phyloP scores from a whole-genome alignment of 495 filamentous ascomycete species.

The Penicillium cinerascens region DNA sequence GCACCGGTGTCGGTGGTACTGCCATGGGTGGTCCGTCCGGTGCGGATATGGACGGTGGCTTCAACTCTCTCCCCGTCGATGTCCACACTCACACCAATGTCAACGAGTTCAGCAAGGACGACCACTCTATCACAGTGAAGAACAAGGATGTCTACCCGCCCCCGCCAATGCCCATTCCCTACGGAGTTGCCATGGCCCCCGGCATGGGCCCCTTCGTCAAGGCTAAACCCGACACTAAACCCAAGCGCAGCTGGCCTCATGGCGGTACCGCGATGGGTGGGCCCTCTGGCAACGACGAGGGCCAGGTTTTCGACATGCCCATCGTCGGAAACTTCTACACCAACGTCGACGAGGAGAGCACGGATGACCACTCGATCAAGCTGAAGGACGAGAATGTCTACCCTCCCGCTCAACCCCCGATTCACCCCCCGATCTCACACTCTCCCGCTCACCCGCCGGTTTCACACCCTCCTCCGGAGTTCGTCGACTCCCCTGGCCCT shows the following conservation, averaged over 20 bases:
- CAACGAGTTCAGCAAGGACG: constrained; percentile 26
- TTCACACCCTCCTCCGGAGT: not conserved
- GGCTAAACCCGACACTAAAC: too few species aligned
- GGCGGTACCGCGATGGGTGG: constrained; percentile 25
- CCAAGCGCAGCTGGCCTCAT: constrained; percentile 1
- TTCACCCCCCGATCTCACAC: too few species aligned
- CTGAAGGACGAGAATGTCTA: constrained; percentile 22
- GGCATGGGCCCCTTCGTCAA: constrained; percentile 19
- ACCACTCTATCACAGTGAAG: constrained; percentile 27
- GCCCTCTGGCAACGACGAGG: constrained; percentile 28
- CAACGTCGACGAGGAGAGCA: constrained; percentile 15
- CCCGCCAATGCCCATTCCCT: not conserved
- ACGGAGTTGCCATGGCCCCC: constrained; percentile 9
- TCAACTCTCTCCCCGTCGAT: constrained; percentile 14
- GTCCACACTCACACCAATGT: constrained; percentile 23
- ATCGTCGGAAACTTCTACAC: constrained; percentile 20
- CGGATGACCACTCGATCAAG: constrained; percentile 31
- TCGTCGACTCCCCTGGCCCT: not conserved
- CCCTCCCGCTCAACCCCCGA: constrained; percentile 3
- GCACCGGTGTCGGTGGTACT: constrained; percentile 11
- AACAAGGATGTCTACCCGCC: constrained; percentile 18
- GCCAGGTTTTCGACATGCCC: constrained; percentile 23
- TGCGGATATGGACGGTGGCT: constrained; percentile 17
- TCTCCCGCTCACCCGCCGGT: constrained; percentile 2
- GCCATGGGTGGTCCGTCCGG: constrained; percentile 23